Conservation (phyloP, 192 early-diverging fungal species). For the Backusella psychrophila region DNA sequence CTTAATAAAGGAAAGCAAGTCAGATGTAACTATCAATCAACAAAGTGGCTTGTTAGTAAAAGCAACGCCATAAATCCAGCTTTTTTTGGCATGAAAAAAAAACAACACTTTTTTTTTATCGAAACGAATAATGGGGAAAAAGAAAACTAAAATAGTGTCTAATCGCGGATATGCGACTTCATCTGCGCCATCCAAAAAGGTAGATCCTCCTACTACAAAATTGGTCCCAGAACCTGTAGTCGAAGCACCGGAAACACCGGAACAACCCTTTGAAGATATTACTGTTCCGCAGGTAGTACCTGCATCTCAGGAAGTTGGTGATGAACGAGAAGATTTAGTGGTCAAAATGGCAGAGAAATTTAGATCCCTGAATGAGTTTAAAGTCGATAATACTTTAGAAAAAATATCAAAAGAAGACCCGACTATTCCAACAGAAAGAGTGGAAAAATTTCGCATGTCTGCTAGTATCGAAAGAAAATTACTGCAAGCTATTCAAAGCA, state of each 20-base stretch:
- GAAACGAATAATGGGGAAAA: conserved; percentile 11
- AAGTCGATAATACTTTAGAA: not conserved
- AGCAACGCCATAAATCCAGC: not conserved
- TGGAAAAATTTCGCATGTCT: not conserved
- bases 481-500: not conserved
- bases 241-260: not conserved
- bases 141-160: conserved; percentile 11
- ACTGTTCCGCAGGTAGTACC: not conserved
- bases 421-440: not conserved
- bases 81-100: not conserved
- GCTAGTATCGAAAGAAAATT: conserved; percentile 1
- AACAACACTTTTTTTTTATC: not conserved
- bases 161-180: conserved; percentile 11
- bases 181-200: conserved; percentile 10
- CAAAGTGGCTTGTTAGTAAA: not conserved
- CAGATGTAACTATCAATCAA: not conserved
- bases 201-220: not conserved
- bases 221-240: not conserved
- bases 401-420: not conserved
- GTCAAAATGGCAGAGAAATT: not conserved
- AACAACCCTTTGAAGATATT: not conserved
- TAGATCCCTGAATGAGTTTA: conserved; percentile 7
- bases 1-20: not conserved
- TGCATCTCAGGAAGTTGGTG: not conserved
- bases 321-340: not conserved